Percentiles rank a stretch among this genome's conserved stretches.
These are phyloP conservation scores for Excoecaria agallocha DNA, from an alignment of 345 rosid genomes.

Conservation along the genomic window DNA sequence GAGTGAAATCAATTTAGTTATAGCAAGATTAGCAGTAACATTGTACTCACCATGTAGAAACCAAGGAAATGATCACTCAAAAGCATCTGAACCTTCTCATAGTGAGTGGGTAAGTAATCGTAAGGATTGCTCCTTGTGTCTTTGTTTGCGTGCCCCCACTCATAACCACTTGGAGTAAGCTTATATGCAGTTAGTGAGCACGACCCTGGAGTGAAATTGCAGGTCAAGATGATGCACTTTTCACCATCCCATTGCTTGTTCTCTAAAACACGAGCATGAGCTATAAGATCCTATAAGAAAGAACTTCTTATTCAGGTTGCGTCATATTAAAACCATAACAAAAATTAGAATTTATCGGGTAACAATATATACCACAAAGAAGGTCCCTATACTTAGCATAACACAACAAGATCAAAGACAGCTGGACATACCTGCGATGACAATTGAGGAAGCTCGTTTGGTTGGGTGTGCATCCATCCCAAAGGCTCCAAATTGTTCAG, in stretches of 20 bases:
- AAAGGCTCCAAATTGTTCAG: constrained; percentile 86
- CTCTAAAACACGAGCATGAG: too few relatives aligned
- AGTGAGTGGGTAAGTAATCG: constrained; percentile 93
- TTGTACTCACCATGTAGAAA: constrained; percentile 82
- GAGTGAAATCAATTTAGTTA: not conserved
- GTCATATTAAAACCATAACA: not conserved
- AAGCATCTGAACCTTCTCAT: constrained; percentile 99
- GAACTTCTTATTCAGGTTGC: not conserved
- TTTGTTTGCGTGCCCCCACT: constrained; percentile 95
- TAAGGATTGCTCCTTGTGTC: constrained; percentile 95
- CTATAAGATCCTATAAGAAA: too few relatives aligned
- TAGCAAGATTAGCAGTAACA: not conserved
- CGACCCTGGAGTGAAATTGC: constrained; percentile 99
- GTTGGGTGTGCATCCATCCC: constrained; percentile 99
- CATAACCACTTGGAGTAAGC: constrained; percentile 90
- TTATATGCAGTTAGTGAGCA: constrained; percentile 94
- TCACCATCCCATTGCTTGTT: too few relatives aligned
- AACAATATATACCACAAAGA: too few relatives aligned
- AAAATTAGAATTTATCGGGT: too few relatives aligned
- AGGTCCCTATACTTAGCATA: too few relatives aligned
- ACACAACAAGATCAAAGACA: not conserved
- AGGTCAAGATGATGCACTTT: constrained; percentile 90
- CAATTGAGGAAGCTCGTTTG: constrained; percentile 95
- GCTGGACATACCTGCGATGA: constrained; percentile 70
- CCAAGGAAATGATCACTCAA: constrained; percentile 93